A percentile compares a stretch with the other conserved stretches of the same genome.
These are phyloP conservation scores for Nannizziopsis arthrosporioides DNA, from an alignment of 2,329 filamentous ascomycete genomes.

Conservation along the genomic window DNA sequence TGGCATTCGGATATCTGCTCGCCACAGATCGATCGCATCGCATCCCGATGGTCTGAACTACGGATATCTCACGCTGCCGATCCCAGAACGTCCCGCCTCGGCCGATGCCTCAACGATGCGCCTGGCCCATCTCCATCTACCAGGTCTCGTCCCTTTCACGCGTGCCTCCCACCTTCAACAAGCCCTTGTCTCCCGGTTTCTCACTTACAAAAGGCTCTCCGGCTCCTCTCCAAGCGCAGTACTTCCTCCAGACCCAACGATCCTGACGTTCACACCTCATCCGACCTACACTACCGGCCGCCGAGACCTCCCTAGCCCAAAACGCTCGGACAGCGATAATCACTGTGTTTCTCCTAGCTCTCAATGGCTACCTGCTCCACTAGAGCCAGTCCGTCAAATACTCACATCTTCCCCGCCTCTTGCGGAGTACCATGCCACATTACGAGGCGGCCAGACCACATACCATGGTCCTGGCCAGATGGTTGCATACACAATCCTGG, in stretches of 20 bases:
- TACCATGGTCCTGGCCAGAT: constrained; percentile 92
- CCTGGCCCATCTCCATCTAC: constrained; percentile 51
- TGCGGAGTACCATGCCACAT: constrained; percentile 56
- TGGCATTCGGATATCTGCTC: background rate
- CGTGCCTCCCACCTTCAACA: constrained; percentile 47
- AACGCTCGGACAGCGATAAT: constrained; percentile 19
- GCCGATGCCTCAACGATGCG: constrained; percentile 30
- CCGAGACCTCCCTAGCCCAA: constrained; percentile 50
- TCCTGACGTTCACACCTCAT: constrained; percentile 70
- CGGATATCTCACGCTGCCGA: background rate
- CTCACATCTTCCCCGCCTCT: constrained; percentile 25
- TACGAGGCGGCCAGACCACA: constrained; percentile 82
- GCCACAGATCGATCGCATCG: background rate
- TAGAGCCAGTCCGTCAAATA: constrained; percentile 29
- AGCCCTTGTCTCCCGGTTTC: constrained; percentile 44
- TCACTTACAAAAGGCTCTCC: constrained; percentile 47
- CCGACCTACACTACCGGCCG: constrained; percentile 87
- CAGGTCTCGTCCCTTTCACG: constrained; percentile 42
- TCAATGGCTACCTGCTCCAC: constrained; percentile 21
- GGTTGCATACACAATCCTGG: constrained; percentile 84
- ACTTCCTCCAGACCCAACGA: constrained; percentile 49
- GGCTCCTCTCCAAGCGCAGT: constrained; percentile 16
- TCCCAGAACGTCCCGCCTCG: background rate
- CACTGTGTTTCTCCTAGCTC: constrained; percentile 24
- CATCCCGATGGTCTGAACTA: background rate